Percentiles rank a stretch among this genome's conserved stretches.
Evolutionary conservation across 1,139 yeast genomes (phyloP).

Genomic region (Arxiozyma telluris): DNA sequence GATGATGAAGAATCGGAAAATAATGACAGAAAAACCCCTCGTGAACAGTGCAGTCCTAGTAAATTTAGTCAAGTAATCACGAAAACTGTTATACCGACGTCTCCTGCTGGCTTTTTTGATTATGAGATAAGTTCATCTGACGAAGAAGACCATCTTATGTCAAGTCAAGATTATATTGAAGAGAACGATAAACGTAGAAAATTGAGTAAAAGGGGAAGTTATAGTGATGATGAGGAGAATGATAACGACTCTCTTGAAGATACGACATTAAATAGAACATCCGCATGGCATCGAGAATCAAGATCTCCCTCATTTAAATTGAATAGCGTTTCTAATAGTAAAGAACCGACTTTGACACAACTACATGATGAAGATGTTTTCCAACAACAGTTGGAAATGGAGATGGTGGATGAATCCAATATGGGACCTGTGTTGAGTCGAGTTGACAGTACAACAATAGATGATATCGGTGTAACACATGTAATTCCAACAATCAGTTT

Average conservation of each 20-base stretch:
- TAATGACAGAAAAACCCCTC: conserved; percentile 14
- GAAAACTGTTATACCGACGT: not conserved
- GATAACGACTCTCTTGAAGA: conserved; percentile 23
- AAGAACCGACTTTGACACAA: not conserved
- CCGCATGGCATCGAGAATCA: not conserved
- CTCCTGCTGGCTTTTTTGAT: conserved; percentile 1
- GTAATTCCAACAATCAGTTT: not conserved
- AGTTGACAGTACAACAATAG: conserved; percentile 8
- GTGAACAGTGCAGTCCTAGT: not conserved
- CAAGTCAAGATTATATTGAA: conserved; percentile 4
- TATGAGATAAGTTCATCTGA: conserved; percentile 15
- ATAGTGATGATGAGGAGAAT: conserved; percentile 7
- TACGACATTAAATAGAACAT: not conserved
- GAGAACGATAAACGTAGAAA: conserved; percentile 3
- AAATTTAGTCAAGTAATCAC: not conserved
- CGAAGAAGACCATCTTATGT: conserved; percentile 18
- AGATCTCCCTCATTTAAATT: conserved; percentile 4
- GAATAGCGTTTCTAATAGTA: not conserved
- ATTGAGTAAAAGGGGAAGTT: not conserved
- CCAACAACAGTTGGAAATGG: conserved; percentile 25
- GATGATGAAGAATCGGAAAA: conserved; percentile 19
- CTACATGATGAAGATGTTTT: conserved; percentile 10
- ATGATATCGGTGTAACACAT: conserved; percentile 11
- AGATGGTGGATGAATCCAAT: conserved; percentile 11
- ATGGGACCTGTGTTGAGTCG: not conserved